Percentiles rank a stretch among this genome's conserved stretches.
phyloP scores from a whole-genome alignment of 2,329 filamentous ascomycete species.

The Exophiala xenobiotica region DNA sequence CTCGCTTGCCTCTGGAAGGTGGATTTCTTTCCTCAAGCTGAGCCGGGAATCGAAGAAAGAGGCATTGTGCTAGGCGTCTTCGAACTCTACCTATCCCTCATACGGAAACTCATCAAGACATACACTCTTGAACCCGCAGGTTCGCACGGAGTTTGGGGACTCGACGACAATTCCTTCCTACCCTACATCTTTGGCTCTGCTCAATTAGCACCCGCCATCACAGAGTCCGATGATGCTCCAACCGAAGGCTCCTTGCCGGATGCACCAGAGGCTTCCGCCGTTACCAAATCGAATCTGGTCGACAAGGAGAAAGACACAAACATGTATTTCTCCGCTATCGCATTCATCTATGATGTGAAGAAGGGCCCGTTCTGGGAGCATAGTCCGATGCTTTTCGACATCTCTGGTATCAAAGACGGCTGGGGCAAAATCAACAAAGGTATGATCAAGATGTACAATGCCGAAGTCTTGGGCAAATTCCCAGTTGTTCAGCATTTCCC shows the following conservation, averaged over 20 bases:
- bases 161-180: slow-evolving; percentile 95
- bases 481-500: slow-evolving; percentile 97
- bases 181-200: slow-evolving; percentile 95
- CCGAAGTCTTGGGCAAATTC: slow-evolving; percentile 93
- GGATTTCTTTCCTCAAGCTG: slow-evolving; percentile 62
- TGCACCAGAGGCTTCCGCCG: slow-evolving; percentile 69
- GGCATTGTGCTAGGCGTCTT: slow-evolving; percentile 78
- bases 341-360: slow-evolving; percentile 97
- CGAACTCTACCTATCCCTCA: slow-evolving; percentile 79
- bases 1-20: slow-evolving; percentile 89
- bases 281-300: slow-evolving; percentile 65
- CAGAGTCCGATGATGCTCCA: slow-evolving; percentile 62
- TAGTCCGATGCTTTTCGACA: slow-evolving; percentile 89
- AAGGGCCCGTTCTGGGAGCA: slow-evolving; percentile 94
- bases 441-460: slow-evolving; percentile 99
- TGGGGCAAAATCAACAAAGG: slow-evolving; percentile 99
- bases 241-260: slow-evolving; percentile 73
- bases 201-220: slow-evolving; percentile 76
- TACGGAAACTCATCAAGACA: slow-evolving; percentile 79
- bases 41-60: slow-evolving; percentile 62
- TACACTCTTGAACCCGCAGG: slow-evolving; percentile 95
- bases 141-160: slow-evolving; percentile 94
- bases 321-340: slow-evolving; percentile 93
- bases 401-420: slow-evolving; percentile 85
- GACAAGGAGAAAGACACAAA: slow-evolving; percentile 65